These are phyloP conservation scores for Colletotrichum paranaense DNA, from an alignment of 2,329 filamentous ascomycete species.

Conservation along the genomic window DNA sequence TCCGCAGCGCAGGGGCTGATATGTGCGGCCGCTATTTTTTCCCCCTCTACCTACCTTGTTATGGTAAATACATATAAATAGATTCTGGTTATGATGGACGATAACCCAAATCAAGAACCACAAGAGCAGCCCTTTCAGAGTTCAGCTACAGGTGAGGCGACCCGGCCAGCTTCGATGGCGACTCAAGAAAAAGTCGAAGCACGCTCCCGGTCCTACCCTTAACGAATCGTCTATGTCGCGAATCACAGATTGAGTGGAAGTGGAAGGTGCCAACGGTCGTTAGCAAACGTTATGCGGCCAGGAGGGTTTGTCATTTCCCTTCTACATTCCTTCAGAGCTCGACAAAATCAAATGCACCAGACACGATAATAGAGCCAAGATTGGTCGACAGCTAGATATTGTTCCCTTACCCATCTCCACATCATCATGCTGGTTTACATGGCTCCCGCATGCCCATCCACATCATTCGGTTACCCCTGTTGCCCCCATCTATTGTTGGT, in stretches of 20 bases:
- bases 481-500: not conserved
- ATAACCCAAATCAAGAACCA: not conserved
- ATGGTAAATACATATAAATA: constrained; percentile 12
- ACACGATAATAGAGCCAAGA: not conserved
- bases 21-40: not conserved
- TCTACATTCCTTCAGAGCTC: not conserved
- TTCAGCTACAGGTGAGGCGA: not conserved
- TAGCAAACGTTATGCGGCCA: not conserved
- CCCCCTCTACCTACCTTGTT: not conserved
- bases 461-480: not conserved
- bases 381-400: not conserved
- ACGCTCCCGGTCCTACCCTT: not conserved
- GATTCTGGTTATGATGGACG: not conserved
- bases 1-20: not conserved
- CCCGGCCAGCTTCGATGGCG: not conserved
- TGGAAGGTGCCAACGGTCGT: not conserved
- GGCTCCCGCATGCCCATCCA: constrained; percentile 8
- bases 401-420: not conserved
- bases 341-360: not conserved
- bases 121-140: not conserved
- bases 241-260: not conserved
- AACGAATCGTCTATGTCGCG: not conserved
- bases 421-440: constrained; percentile 3
- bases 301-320: not conserved
- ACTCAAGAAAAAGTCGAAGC: not conserved